Percentiles rank a stretch among this genome's conserved stretches.
Evolutionary conservation across 2,329 filamentous ascomycete species (phyloP).

Genomic region (Ampelomyces quisqualis): DNA sequence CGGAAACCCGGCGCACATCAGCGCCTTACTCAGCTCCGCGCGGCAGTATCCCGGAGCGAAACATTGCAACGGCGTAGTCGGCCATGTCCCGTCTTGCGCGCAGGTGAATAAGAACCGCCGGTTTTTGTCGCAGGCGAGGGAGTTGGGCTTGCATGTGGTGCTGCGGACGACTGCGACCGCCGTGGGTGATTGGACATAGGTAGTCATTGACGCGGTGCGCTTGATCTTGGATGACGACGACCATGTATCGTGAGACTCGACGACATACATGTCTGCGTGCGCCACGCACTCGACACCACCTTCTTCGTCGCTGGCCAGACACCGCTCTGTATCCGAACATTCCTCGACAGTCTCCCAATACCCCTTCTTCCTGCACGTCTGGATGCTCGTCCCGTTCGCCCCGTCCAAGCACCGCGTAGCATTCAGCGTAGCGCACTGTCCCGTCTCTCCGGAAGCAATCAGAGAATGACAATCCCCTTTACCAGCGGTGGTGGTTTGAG

Average conservation of each 20-base stretch:
- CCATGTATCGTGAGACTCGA: neutral
- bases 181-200: neutral
- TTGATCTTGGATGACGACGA: neutral
- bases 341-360: neutral
- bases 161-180: neutral
- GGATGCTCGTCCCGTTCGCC: neutral
- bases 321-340: neutral
- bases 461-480: neutral
- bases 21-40: neutral
- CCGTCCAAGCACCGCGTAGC: neutral
- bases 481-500: neutral
- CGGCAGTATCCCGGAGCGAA: neutral
- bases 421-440: neutral
- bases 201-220: neutral
- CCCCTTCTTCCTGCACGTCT: neutral
- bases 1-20: constrained; percentile 4
- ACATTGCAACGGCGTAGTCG: neutral
- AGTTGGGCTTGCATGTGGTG: constrained; percentile 1
- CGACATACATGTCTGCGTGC: too few species aligned
- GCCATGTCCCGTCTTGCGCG: neutral
- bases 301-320: neutral
- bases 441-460: neutral
- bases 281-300: neutral
- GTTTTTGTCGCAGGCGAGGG: constrained; percentile 2
- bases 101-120: constrained; percentile 5